phyloP scores from a whole-genome alignment of 2,329 filamentous ascomycete species.

The Pyricularia pennisetigena region DNA sequence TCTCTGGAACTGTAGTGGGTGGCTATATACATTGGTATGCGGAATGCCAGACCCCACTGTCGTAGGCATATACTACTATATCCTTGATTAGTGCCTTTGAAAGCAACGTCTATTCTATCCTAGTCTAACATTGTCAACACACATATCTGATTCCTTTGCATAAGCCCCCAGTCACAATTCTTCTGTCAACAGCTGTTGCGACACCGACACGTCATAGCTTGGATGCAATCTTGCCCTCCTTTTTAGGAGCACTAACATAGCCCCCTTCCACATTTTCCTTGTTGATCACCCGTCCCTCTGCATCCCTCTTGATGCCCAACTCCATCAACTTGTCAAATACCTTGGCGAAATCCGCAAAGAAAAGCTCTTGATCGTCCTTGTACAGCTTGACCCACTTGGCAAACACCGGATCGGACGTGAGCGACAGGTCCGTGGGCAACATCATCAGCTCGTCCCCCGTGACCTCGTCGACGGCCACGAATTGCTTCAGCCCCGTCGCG shows the following conservation, averaged over 20 bases:
- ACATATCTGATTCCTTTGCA: too few species aligned
- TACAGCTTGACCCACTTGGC: constrained; percentile 46
- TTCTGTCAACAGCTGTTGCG: too few species aligned
- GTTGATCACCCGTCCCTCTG: constrained; percentile 39
- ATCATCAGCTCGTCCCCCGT: constrained; percentile 51
- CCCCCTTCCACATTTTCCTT: constrained; percentile 42
- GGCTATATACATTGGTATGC: too few species aligned
- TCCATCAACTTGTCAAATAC: constrained; percentile 53
- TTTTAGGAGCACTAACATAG: constrained; percentile 11
- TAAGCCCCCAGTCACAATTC: too few species aligned
- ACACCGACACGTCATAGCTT: not conserved
- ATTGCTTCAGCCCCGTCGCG: constrained; percentile 43
- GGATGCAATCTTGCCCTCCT: constrained; percentile 14
- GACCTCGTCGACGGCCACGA: constrained; percentile 49
- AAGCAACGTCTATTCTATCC: too few species aligned
- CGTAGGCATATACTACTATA: too few species aligned
- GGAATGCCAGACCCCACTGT: too few species aligned
- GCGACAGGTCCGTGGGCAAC: constrained; percentile 53
- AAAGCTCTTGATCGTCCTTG: constrained; percentile 49
- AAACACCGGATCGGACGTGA: constrained; percentile 43
- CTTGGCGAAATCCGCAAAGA: constrained; percentile 49
- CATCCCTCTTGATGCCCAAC: constrained; percentile 47
- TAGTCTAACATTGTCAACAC: too few species aligned
- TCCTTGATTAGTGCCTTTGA: too few species aligned
- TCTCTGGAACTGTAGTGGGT: too few species aligned